Evolutionary conservation across 768 basidiomycete species (phyloP), one percentile per base, ranked within the genome.

Genomic region (Trametes maxima): DNA sequence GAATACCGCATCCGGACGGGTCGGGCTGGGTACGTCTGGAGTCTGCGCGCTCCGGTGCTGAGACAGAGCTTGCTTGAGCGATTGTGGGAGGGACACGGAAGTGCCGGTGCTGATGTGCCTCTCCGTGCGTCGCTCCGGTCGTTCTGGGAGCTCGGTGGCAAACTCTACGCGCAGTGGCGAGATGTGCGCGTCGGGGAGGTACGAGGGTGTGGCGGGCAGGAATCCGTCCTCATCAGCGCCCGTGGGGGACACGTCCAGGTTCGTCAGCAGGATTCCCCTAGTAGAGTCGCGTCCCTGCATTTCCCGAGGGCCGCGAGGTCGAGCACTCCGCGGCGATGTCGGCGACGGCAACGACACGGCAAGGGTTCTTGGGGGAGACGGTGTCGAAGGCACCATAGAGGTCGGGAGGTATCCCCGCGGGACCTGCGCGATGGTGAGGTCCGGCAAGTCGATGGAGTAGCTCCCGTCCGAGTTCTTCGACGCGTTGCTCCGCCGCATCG

Each of bases 391-490:
- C 39, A 65, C 63, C 5, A 54, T 51, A 21, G 59, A 56, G 11
- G 65, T 36, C 17, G 64, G 67, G n/a, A 65, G 63, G 42, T 67
- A 65, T n/a, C 56, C 65, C 49, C 60, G 49, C 57, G 61, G 60
- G 5, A 60, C 55, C 47, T 63, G 60, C 47, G 60, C 58, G 44
- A 53, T 46, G 42, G 63, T 60, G 25, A 69, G 64, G 48, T 70
- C 67, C 6, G 71, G 71, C 12, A 72, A 57, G 24, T 66, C 67
- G 59, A 72, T 72, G 19, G 71, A 65, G 60, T 66, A 72, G 60
- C 69, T 70, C 14, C 71, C 71, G 57, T 72, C 69, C 46, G 71
- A 72, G 67, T 72, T 72, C 63, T 70, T 68, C 24, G 71, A 70
- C 24, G 65, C 70, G 54, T 68, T 60, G 49, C 68, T 57, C 50